phyloP scores from a whole-genome alignment of 2,329 filamentous ascomycete species.

The Emergomyces africanus region DNA sequence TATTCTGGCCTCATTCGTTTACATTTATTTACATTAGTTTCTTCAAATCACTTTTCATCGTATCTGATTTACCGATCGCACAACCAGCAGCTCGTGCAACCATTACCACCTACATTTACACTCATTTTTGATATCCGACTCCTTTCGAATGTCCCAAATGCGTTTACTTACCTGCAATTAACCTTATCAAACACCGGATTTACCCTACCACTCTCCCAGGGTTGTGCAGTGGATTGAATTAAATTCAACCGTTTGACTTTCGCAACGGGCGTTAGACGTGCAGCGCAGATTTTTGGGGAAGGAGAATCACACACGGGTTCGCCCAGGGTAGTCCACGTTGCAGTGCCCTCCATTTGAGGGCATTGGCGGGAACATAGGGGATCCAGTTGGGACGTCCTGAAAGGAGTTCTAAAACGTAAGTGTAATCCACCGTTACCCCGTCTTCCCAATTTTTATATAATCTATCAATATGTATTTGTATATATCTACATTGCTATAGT shows the following conservation, averaged over 20 bases:
- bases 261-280: not conserved
- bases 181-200: conserved; percentile 3
- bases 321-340: not conserved
- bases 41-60: not conserved
- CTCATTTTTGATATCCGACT: conserved; percentile 25
- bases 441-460: not conserved
- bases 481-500: not conserved
- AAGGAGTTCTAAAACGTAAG: not conserved
- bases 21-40: not conserved
- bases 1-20: not conserved
- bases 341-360: conserved; percentile 1
- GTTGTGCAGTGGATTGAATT: not conserved
- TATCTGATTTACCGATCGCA: not conserved
- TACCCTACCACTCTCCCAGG: not conserved
- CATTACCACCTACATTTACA: conserved; percentile 14
- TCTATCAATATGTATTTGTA: not conserved
- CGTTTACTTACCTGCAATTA: conserved; percentile 1
- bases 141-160: not conserved
- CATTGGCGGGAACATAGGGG: not conserved
- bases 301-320: not conserved
- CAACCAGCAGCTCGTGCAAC: conserved; percentile 1
- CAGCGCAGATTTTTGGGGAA: not conserved
- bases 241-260: not conserved
- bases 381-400: not conserved
- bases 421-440: not conserved